Percentiles rank a stretch among this genome's conserved stretches.
These are phyloP conservation scores for Hirschfeldia incana DNA, from an alignment of 345 rosid genomes.

Conservation along the genomic window DNA sequence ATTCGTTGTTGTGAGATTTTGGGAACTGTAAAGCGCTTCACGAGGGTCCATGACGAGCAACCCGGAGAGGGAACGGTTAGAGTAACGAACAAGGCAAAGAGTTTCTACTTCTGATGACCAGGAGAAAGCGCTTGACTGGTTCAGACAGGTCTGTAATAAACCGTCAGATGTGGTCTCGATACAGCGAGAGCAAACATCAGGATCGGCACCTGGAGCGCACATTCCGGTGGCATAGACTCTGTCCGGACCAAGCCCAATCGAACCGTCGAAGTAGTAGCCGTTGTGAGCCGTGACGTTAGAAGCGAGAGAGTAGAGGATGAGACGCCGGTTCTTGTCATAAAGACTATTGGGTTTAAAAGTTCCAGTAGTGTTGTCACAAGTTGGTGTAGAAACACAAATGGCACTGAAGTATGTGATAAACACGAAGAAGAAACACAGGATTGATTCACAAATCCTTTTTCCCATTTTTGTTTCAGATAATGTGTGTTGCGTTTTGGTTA, in stretches of 20 bases:
- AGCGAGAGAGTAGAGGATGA: background rate
- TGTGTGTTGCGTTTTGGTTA: background rate
- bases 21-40: background rate
- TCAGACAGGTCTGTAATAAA: background rate
- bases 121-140: constrained; percentile 34
- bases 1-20: background rate
- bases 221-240: background rate
- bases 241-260: background rate
- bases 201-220: background rate
- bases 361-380: background rate
- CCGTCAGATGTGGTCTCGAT: background rate
- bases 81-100: constrained; percentile 47
- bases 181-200: background rate
- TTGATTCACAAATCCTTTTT: background rate
- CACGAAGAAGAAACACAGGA: background rate
- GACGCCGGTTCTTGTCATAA: background rate
- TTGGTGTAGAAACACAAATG: background rate
- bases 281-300: background rate
- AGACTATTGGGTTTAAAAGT: background rate
- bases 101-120: constrained; percentile 22
- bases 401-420: background rate
- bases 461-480: background rate
- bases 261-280: background rate
- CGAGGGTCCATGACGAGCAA: background rate
- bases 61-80: constrained; percentile 33